Base-by-base conservation (phyloP, 371 early-diverging fungal species). In the Syncephalastrum racemosum region DNA sequence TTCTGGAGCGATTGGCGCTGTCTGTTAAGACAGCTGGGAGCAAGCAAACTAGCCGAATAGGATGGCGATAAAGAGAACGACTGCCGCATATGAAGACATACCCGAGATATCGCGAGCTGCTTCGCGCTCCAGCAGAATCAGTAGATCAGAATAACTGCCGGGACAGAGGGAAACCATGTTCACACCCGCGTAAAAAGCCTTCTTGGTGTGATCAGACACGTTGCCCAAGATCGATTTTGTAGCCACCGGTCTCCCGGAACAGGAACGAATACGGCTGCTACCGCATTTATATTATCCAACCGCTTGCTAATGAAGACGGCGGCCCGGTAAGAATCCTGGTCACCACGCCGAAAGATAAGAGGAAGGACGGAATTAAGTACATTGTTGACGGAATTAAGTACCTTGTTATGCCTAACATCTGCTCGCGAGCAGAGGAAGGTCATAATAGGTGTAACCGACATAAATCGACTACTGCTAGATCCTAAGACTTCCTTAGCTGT, bases 401-500 rank as follows among this genome's bases (percentile, higher is more conserved):
- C 53, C 12, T 36, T 42, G 41, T 53, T n/a, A n/a, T n/a, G n/a
- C n/a, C n/a, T n/a, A n/a, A n/a, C n/a, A n/a, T n/a, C n/a, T n/a
- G 12, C 2, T 0, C 36, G 36, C 12, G 36, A 51, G 52, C 36
- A 12, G 2, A 2, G 10, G 36, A 10, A 5, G 2, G 6, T 12
- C 10, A 31, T 8, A 10, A 0, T 31, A 31, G 2, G 36, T 2
- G 12, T 1, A 7, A 7, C 10, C 36, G 10, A 12, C 1, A 31
- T 31, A 8, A 44, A 51, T 40, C 20, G 8, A 50, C 54, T 60
- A 62, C 69, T 70, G 44, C 55, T 43, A 49, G 67, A 73, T 5
- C 73, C 73, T 61, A 73, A 64, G 18, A 54, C 62, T 10, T 22
- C 42, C 12, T 67, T 40, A 73, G 69, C 31, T 64, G 65, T 12